Evolutionary conservation across 805 yeast species (phyloP).

Genomic region (Hanseniaspora occidentalis): DNA sequence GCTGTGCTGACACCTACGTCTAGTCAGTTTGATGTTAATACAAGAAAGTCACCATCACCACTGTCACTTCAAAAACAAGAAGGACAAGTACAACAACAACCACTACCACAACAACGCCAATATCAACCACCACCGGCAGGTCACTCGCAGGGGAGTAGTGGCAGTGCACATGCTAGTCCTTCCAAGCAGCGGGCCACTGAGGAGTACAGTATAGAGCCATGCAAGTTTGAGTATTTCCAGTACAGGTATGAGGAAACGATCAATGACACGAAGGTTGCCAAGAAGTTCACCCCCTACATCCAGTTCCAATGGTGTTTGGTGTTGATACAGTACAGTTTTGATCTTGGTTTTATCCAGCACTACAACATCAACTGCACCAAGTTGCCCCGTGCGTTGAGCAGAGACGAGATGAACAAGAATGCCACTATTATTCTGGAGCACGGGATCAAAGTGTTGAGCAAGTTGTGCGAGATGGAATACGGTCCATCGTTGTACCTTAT

Average conservation of each 20-base stretch:
- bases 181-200: no score
- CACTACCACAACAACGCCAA: not conserved
- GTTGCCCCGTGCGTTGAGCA: constrained; percentile 26
- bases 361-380: constrained; percentile 37
- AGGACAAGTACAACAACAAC: not conserved
- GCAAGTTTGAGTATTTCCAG: constrained; percentile 14
- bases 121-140: not conserved
- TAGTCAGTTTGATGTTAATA: no score
- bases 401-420: constrained; percentile 36
- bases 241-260: constrained; percentile 16
- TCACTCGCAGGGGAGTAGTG: no score
- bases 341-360: constrained; percentile 29
- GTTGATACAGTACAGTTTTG: constrained; percentile 35
- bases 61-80: not conserved
- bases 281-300: constrained; percentile 32
- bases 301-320: constrained; percentile 55
- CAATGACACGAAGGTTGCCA: constrained; percentile 13
- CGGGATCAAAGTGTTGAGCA: constrained; percentile 47
- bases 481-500: constrained; percentile 45
- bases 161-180: no score
- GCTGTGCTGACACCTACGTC: not conserved
- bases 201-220: constrained; percentile 10
- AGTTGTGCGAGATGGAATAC: constrained; percentile 35
- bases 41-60: no score
- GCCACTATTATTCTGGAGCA: constrained; percentile 43